Evolutionary conservation across 176 grass and related monocot genomes (phyloP).

Genomic region (Eleusine indica): DNA sequence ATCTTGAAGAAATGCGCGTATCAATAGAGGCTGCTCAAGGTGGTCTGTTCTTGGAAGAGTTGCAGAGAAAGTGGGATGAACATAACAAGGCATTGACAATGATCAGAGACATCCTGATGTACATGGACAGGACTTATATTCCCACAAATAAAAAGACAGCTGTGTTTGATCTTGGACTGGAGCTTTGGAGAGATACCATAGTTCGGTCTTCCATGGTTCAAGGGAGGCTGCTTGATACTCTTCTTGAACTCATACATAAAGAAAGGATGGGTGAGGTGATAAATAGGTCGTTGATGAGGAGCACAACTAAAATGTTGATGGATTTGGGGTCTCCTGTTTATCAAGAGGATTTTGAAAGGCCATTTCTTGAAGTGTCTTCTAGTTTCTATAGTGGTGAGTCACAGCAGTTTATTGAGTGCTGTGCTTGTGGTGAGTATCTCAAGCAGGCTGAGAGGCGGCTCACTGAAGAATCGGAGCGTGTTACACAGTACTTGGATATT

Average conservation of each 20-base stretch:
- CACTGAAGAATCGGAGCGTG: slow-evolving; percentile 71
- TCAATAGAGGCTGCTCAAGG: slow-evolving; percentile 68
- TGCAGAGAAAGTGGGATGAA: slow-evolving; percentile 74
- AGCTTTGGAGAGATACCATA: slow-evolving; percentile 81
- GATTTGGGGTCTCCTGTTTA: slow-evolving; percentile 74
- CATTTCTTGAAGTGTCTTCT: slow-evolving; percentile 73
- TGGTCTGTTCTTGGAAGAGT: slow-evolving; percentile 65
- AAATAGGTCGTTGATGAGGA: slow-evolving; percentile 80
- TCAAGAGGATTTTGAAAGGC: slow-evolving; percentile 84
- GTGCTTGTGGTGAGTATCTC: slow-evolving; percentile 82
- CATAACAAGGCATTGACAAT: slow-evolving; percentile 81
- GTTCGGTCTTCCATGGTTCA: slow-evolving; percentile 58
- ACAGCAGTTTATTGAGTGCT: slow-evolving; percentile 75
- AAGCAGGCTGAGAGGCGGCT: slow-evolving; percentile 77
- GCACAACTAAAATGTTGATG: slow-evolving; percentile 80
- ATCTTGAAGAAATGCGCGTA: slow-evolving; percentile 67
- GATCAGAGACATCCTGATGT: slow-evolving; percentile 90
- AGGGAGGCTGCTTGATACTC: slow-evolving; percentile 54
- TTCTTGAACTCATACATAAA: slow-evolving; percentile 69
- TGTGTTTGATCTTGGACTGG: slow-evolving; percentile 75
- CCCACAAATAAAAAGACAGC: slow-evolving; percentile 56
- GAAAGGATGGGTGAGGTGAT: slow-evolving; percentile 79
- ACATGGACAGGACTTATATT: slow-evolving; percentile 82
- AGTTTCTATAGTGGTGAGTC: slow-evolving; percentile 81
- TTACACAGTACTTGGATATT: slow-evolving; percentile 67